These are phyloP conservation scores for Zychaea mexicana DNA, from an alignment of 371 early-diverging fungal genomes.

Conservation along the genomic window DNA sequence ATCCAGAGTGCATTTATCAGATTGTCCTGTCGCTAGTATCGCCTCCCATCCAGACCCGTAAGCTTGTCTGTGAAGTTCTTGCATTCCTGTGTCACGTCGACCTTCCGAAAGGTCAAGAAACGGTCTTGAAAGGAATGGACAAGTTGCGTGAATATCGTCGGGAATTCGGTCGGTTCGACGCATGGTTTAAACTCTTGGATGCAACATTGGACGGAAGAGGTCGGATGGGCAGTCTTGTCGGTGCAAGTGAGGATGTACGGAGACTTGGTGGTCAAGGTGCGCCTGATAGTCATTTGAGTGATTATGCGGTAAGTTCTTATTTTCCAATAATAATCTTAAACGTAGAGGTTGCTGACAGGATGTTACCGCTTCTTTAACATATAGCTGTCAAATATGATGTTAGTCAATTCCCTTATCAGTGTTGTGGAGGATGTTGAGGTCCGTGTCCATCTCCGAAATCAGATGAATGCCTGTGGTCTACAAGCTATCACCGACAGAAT, in stretches of 20 bases:
- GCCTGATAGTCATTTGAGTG: conserved; percentile 76
- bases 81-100: conserved; percentile 85
- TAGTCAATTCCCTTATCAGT: conserved; percentile 80
- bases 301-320: conserved; percentile 64
- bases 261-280: conserved; percentile 56
- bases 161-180: conserved; percentile 74
- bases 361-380: no score
- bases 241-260: conserved; percentile 76
- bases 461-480: conserved; percentile 75
- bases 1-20: conserved; percentile 72
- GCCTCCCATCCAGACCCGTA: conserved; percentile 75
- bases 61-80: conserved; percentile 79
- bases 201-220: conserved; percentile 81
- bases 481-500: conserved; percentile 76
- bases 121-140: conserved; percentile 77
- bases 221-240: conserved; percentile 80
- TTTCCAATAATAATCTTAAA: neutral
- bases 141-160: conserved; percentile 59
- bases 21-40: conserved; percentile 80
- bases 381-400: conserved; percentile 78
- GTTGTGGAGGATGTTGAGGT: conserved; percentile 80
- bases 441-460: conserved; percentile 77
- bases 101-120: conserved; percentile 76
- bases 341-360: no score
- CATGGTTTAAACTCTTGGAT: conserved; percentile 80